phyloP scores from a whole-genome alignment of 2,329 filamentous ascomycete genomes.

The Colletotrichum chrysophilum region DNA sequence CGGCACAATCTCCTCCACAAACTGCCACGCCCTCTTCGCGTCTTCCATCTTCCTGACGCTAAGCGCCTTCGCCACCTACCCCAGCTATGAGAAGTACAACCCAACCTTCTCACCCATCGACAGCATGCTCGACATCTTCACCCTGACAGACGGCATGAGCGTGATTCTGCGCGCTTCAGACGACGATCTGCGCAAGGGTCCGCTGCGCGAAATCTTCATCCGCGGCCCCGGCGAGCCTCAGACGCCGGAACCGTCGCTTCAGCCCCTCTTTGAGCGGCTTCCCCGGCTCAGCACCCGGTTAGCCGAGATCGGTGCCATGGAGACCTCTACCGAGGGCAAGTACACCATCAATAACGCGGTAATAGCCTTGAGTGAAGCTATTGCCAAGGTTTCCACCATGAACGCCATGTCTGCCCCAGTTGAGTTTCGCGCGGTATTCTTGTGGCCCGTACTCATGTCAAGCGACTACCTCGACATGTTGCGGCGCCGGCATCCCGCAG shows the following conservation, averaged over 20 bases:
- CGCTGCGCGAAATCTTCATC: constrained; percentile 26
- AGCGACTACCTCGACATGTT: constrained; percentile 26
- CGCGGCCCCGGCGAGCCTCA: background rate
- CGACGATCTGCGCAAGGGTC: constrained; percentile 24
- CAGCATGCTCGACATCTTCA: constrained; percentile 37
- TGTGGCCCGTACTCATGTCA: constrained; percentile 29
- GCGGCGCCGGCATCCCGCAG: constrained; percentile 22
- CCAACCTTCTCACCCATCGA: constrained; percentile 28
- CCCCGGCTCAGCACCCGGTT: background rate
- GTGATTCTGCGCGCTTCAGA: constrained; percentile 32
- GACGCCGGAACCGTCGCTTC: constrained; percentile 1
- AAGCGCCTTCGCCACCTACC: constrained; percentile 34
- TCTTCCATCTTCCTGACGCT: constrained; percentile 37
- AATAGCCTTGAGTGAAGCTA: constrained; percentile 5
- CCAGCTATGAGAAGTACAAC: constrained; percentile 20
- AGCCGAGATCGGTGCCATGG: background rate
- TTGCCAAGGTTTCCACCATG: constrained; percentile 8
- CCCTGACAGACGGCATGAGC: constrained; percentile 34
- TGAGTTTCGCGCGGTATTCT: constrained; percentile 26
- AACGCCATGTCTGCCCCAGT: constrained; percentile 18
- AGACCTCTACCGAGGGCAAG: background rate
- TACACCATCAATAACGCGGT: constrained; percentile 11
- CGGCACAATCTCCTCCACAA: constrained; percentile 28
- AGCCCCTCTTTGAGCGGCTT: background rate
- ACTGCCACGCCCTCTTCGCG: constrained; percentile 37